A percentile compares a stretch with the other conserved stretches of the same genome.
These are phyloP conservation scores for Dendrocalamus sinicus DNA, from an alignment of 176 grass and related monocot genomes.

Conservation along the genomic window DNA sequence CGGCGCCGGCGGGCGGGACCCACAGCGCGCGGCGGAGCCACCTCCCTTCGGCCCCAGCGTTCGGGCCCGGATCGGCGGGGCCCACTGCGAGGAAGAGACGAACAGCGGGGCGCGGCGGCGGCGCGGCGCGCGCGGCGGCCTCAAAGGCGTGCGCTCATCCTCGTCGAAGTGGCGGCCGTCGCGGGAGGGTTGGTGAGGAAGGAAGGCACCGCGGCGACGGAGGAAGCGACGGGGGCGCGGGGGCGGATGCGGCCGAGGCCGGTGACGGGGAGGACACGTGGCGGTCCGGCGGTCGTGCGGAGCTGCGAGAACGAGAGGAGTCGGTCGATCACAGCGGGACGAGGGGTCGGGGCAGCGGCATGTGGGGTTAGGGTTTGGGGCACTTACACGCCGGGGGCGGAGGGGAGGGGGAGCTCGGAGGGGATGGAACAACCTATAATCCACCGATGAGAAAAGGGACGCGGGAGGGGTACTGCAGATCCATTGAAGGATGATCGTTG, in stretches of 20 bases:
- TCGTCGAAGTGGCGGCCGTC: slow-evolving; percentile 89
- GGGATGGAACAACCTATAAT: slow-evolving; percentile 79
- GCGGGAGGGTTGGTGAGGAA: slow-evolving; percentile 58
- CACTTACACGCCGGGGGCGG: slow-evolving; percentile 74
- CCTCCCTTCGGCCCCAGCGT: too few species aligned
- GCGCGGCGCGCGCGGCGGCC: too few species aligned
- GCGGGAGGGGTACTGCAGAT: too few species aligned
- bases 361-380: slow-evolving; percentile 38
- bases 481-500: too few species aligned
- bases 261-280: slow-evolving; percentile 1
- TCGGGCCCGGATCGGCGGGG: too few species aligned
- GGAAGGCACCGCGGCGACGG: slow-evolving; percentile 36
- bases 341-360: not conserved
- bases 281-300: slow-evolving; percentile 59
- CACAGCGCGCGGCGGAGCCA: too few species aligned
- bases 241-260: slow-evolving; percentile 47
- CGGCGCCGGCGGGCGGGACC: too few species aligned
- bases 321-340: not conserved
- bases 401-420: slow-evolving; percentile 82
- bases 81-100: too few species aligned
- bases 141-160: too few species aligned
- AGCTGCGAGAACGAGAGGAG: slow-evolving; percentile 54
- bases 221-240: slow-evolving; percentile 43
- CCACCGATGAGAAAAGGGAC: too few species aligned
- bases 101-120: too few species aligned